Conservation (phyloP, 257 asterid species). For the Salvia rosmarinus region DNA sequence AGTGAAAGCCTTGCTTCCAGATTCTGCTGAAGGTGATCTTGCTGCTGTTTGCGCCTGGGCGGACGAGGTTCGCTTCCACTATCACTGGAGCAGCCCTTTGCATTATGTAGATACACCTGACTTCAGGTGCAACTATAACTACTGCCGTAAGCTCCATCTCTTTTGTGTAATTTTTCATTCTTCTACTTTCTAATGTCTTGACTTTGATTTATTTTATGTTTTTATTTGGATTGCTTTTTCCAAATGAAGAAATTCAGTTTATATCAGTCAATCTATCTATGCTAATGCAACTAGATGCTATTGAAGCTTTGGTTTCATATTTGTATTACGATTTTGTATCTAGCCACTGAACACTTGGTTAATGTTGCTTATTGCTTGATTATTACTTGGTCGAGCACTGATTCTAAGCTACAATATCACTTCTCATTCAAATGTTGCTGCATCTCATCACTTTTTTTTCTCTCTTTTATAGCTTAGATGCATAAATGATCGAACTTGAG, state of each 20-base stretch:
- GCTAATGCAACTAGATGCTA: neutral
- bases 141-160: constrained; percentile 71
- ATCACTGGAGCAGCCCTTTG: constrained; percentile 79
- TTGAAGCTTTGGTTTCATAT: constrained; percentile 8
- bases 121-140: constrained; percentile 79
- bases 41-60: constrained; percentile 90
- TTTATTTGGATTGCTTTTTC: neutral
- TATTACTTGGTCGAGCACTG: neutral
- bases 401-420: constrained; percentile 16
- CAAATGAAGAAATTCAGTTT: neutral
- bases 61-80: constrained; percentile 66
- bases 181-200: neutral
- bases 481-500: neutral
- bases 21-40: constrained; percentile 82
- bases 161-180: neutral
- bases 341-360: constrained; percentile 1
- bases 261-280: neutral
- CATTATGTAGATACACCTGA: constrained; percentile 94
- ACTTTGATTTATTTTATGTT: neutral
- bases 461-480: neutral
- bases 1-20: constrained; percentile 80
- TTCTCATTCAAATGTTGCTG: neutral
- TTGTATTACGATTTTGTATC: constrained; percentile 5
- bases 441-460: neutral
- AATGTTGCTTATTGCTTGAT: constrained; percentile 12